A percentile compares a stretch with the other conserved stretches of the same genome.
Evolutionary conservation across 257 asterid genomes (phyloP).

Genomic region (Nicotiana knightiana): DNA sequence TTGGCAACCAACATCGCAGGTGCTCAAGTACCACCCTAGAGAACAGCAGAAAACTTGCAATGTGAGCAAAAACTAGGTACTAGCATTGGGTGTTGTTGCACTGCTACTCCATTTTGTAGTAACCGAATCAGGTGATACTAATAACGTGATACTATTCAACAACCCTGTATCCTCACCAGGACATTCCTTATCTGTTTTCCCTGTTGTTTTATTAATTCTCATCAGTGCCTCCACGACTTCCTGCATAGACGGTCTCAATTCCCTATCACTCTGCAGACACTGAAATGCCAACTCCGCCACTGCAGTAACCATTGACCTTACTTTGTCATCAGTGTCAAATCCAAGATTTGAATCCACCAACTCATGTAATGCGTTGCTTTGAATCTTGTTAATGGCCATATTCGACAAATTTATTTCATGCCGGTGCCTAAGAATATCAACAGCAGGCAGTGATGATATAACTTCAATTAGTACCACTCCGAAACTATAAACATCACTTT

Average conservation of each 20-base stretch:
- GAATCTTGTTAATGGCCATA: constrained; percentile 73
- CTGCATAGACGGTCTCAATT: constrained; percentile 71
- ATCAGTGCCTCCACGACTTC: constrained; percentile 43
- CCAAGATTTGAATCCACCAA: constrained; percentile 57
- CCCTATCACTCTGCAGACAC: constrained; percentile 57
- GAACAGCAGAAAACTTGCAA: background rate
- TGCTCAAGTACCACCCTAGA: background rate
- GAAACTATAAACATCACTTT: constrained; percentile 73
- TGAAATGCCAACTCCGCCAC: constrained; percentile 67
- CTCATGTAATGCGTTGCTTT: constrained; percentile 45
- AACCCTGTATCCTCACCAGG: constrained; percentile 29
- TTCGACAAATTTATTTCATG: constrained; percentile 62
- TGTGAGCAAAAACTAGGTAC: constrained; percentile 5
- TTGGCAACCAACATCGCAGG: background rate
- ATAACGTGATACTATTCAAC: constrained; percentile 14
- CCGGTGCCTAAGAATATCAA: constrained; percentile 59
- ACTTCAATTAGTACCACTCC: constrained; percentile 78
- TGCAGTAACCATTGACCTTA: constrained; percentile 35
- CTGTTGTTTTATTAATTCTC: constrained; percentile 22
- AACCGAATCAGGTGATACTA: constrained; percentile 25
- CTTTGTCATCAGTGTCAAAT: constrained; percentile 28
- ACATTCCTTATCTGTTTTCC: constrained; percentile 25
- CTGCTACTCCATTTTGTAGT: constrained; percentile 12
- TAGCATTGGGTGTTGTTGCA: constrained; percentile 14
- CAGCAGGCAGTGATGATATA: constrained; percentile 68